Evolutionary conservation across 108 stramenopile species (phyloP), one percentile per base, ranked within the genome.

Genomic region (Nitzschia putrida): DNA sequence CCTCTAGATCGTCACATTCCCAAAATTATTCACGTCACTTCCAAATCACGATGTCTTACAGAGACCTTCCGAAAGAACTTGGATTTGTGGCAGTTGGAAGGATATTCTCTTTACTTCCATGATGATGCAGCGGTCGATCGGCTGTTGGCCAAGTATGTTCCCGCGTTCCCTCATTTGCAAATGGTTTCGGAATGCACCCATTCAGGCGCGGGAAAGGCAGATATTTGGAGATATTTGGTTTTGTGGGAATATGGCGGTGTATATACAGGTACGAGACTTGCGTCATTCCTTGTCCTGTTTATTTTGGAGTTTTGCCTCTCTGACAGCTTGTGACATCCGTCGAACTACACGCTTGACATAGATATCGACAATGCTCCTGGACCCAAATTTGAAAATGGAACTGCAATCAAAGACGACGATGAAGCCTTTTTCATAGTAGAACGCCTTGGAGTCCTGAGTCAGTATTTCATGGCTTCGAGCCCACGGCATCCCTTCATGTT

Each of bases 381-480:
- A 72, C 85, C 29, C 43, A 60, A 37, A 2, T 34, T 22, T 7
- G 39, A 51, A 18, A 71, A 64, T 16, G 47, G n/a, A 49, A 18
- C 47, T 3, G 2, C 18, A 2, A 85, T 88, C 22, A 11, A 42
- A 12, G 10, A 41, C 0, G 51, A 63, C 4, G 84, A 85, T 54
- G 83, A 89, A 69, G 73, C 83, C 21, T 86, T 66, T 43, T 83
- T 84, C 57, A 69, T 67, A 40, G 39, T 83, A 5, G 88, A 89
- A 59, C 26, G 58, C 20, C 13, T 69, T 13, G 82, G 83, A 9
- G 66, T 77, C 18, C 57, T 72, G 14, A 44, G 68, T 8, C 88
- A 86, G 55, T 89, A 80, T 64, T 89, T 83, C 44, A 70, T 89
- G 23, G 88, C 88, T 7, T 68, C 83, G 0, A 73, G 73, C 26